phyloP scores from a whole-genome alignment of 768 basidiomycete genomes.

The Phylloporus scabripes region DNA sequence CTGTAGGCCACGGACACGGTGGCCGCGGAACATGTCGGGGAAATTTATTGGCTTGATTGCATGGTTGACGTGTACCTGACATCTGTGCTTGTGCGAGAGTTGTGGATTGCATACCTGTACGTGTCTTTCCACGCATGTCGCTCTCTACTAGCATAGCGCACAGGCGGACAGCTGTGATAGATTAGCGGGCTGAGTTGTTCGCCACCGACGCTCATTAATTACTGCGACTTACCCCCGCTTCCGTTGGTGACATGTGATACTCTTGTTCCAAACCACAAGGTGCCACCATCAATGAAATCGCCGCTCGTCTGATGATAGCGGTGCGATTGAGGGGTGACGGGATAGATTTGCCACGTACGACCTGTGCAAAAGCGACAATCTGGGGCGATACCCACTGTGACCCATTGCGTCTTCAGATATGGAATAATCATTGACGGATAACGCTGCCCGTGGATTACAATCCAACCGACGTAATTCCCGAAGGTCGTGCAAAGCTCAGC shows the following conservation, averaged over 20 bases:
- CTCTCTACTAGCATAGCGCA: conserved; percentile 4
- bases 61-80: background rate
- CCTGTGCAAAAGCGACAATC: too few relatives aligned
- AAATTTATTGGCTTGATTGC: background rate
- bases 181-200: background rate
- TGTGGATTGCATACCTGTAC: background rate
- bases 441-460: background rate
- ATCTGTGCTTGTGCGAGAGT: background rate
- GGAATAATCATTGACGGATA: background rate
- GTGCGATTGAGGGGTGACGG: background rate
- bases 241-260: background rate
- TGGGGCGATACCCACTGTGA: too few relatives aligned
- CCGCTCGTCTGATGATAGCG: background rate
- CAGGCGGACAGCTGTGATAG: background rate
- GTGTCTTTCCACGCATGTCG: conserved; percentile 1
- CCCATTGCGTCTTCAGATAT: too few relatives aligned
- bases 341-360: background rate
- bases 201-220: too few relatives aligned
- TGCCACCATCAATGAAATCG: background rate
- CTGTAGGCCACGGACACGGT: background rate
- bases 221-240: background rate
- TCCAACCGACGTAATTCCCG: background rate
- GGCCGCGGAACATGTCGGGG: conserved; percentile 6
- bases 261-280: background rate
- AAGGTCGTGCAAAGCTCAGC: background rate